A percentile compares a stretch with the other conserved stretches of the same genome.
These are phyloP conservation scores for Testicularia cyperi DNA, from an alignment of 1,284 basidiomycete genomes.

Conservation along the genomic window DNA sequence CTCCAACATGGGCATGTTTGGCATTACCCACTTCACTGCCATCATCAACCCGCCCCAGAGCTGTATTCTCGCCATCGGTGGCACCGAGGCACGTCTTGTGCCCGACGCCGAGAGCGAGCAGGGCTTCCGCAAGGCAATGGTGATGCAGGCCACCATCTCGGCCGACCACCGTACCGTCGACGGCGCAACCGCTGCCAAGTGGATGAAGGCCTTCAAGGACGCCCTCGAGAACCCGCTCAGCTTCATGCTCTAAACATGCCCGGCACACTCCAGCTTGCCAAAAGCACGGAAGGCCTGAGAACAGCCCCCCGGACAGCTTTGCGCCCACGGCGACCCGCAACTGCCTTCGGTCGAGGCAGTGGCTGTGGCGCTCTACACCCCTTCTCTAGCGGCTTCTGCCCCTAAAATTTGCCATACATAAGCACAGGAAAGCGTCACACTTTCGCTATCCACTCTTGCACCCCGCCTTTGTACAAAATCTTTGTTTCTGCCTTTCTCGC, in stretches of 20 bases:
- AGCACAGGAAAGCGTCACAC: too few species aligned
- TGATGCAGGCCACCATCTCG: conserved; percentile 95
- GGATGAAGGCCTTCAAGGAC: conserved; percentile 86
- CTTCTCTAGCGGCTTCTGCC: too few species aligned
- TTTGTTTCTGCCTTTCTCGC: too few species aligned
- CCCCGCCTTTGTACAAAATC: too few species aligned
- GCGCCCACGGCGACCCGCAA: too few species aligned
- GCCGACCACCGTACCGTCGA: conserved; percentile 79
- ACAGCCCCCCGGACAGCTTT: too few species aligned
- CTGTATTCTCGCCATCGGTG: conserved; percentile 93
- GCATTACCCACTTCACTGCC: conserved; percentile 86
- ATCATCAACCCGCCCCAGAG: conserved; percentile 99
- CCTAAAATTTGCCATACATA: too few species aligned
- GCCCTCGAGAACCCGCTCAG: conserved; percentile 91
- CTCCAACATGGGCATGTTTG: conserved; percentile 99
- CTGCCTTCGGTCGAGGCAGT: too few species aligned
- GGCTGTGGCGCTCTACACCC: too few species aligned
- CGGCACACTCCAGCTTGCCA: too few species aligned
- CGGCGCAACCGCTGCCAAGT: conserved; percentile 65
- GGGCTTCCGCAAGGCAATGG: conserved; percentile 68
- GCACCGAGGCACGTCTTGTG: conserved; percentile 81
- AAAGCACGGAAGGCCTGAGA: too few species aligned
- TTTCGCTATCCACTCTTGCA: too few species aligned
- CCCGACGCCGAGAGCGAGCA: conserved; percentile 80
- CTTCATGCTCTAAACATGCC: conserved; percentile 55